Evolutionary conservation across 2,329 filamentous ascomycete species (phyloP).

Genomic region (Coniochaeta sp.): DNA sequence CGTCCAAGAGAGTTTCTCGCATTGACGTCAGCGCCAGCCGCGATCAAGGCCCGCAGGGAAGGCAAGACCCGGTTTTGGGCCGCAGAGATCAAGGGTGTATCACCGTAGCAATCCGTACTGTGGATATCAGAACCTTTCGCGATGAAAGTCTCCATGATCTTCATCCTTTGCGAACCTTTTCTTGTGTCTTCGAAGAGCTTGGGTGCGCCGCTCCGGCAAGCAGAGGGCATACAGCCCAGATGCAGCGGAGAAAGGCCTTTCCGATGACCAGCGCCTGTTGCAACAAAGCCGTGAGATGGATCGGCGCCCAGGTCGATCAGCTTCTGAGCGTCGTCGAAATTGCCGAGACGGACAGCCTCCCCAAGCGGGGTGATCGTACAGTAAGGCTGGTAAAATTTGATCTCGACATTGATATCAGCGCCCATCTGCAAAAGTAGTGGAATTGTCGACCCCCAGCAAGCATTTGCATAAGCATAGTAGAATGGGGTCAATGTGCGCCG

Average conservation of each 20-base stretch:
- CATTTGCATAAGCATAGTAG: slow-evolving; percentile 17
- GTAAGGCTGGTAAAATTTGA: slow-evolving; percentile 17
- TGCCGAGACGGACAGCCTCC: slow-evolving; percentile 15
- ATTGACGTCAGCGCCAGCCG: slow-evolving; percentile 10
- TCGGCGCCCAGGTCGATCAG: slow-evolving; percentile 16
- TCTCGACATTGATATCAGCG: slow-evolving; percentile 17
- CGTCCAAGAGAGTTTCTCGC: slow-evolving; percentile 3
- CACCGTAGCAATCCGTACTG: slow-evolving; percentile 13
- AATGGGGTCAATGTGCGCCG: slow-evolving; percentile 15
- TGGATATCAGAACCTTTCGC: slow-evolving; percentile 10
- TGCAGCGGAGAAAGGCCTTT: slow-evolving; percentile 16
- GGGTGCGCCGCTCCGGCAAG: slow-evolving; percentile 3
- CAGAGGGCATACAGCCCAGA: slow-evolving; percentile 18
- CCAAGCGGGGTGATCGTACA: slow-evolving; percentile 17
- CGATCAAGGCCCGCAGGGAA: slow-evolving; percentile 13
- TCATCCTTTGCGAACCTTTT: slow-evolving; percentile 7
- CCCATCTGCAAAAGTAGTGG: slow-evolving; percentile 15
- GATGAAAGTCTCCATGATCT: slow-evolving; percentile 13
- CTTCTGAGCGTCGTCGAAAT: slow-evolving; percentile 12
- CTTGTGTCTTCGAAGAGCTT: slow-evolving; percentile 6
- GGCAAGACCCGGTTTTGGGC: slow-evolving; percentile 12
- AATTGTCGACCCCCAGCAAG: slow-evolving; percentile 15
- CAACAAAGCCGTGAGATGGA: slow-evolving; percentile 11
- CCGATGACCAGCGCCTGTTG: slow-evolving; percentile 7
- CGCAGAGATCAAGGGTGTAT: slow-evolving; percentile 15